Conservation (phyloP, 2,329 filamentous ascomycete species). For the Xylariaceae sp. region DNA sequence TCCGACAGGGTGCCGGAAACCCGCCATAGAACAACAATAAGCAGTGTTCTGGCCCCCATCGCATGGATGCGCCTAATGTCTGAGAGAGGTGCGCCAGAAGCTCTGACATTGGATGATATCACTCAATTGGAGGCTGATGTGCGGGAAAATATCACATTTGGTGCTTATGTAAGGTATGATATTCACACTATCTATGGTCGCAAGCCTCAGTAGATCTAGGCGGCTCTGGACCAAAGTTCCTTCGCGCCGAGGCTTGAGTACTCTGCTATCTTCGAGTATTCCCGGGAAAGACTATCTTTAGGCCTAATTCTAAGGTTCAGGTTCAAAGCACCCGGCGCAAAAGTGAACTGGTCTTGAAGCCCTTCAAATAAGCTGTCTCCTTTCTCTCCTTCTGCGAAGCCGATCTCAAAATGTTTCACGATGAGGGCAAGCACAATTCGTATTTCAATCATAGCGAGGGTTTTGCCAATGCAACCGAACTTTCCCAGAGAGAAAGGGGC, state of each 20-base stretch:
- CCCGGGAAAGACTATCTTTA: neutral
- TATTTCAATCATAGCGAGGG: slow-evolving; percentile 30
- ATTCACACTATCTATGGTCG: slow-evolving; percentile 8
- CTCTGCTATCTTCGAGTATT: neutral
- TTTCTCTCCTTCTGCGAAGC: slow-evolving; percentile 18
- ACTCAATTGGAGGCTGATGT: slow-evolving; percentile 10
- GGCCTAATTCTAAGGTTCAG: slow-evolving; percentile 20
- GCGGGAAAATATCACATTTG: slow-evolving; percentile 14
- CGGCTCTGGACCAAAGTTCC: too few species aligned
- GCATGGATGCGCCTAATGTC: slow-evolving; percentile 18
- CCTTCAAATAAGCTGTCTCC: slow-evolving; percentile 24
- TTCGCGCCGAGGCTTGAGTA: too few species aligned
- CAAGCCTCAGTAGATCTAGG: too few species aligned
- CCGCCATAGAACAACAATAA: slow-evolving; percentile 6
- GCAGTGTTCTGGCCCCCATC: neutral
- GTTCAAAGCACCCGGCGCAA: slow-evolving; percentile 20
- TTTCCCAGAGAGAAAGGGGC: slow-evolving; percentile 13
- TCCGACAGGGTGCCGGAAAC: slow-evolving; percentile 22
- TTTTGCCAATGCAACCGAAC: slow-evolving; percentile 27
- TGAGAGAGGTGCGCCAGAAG: neutral
- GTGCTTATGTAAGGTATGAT: slow-evolving; percentile 17
- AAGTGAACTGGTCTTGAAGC: slow-evolving; percentile 29
- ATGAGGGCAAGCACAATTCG: slow-evolving; percentile 27
- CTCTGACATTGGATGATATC: slow-evolving; percentile 9
- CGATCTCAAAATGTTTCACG: slow-evolving; percentile 26